A percentile compares a stretch with the other conserved stretches of the same genome.
Evolutionary conservation across 2,329 filamentous ascomycete genomes (phyloP).

Genomic region (Dothideomycetes sp.): DNA sequence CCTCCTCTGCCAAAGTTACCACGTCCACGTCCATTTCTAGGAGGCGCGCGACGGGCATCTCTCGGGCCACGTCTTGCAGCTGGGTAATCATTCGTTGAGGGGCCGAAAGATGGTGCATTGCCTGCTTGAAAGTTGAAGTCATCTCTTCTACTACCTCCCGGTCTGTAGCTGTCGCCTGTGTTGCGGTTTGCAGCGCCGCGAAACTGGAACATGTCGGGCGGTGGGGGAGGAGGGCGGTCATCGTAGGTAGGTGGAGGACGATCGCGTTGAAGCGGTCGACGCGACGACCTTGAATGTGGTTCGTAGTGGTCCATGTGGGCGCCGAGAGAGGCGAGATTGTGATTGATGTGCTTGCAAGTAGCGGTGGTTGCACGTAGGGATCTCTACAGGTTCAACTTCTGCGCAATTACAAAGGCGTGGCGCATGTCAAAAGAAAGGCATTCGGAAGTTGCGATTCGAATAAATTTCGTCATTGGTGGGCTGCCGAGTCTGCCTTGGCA

Average conservation of each 20-base stretch:
- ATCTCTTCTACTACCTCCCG: neutral
- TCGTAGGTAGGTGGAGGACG: conserved; percentile 9
- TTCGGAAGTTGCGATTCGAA: no score
- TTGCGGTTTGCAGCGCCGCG: conserved; percentile 5
- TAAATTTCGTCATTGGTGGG: no score
- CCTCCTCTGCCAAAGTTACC: neutral
- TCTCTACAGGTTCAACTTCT: no score
- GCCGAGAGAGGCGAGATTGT: neutral
- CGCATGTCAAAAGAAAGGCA: no score
- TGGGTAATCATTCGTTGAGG: conserved; percentile 6
- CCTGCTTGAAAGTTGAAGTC: conserved; percentile 12
- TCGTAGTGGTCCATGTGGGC: conserved; percentile 10
- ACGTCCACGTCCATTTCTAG: conserved; percentile 1
- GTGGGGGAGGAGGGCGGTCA: conserved; percentile 10
- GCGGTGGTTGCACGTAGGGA: no score
- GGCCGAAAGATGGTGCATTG: conserved; percentile 11
- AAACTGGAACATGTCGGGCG: conserved; percentile 15
- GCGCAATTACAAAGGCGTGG: no score
- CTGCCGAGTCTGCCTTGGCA: no score
- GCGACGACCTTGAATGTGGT: conserved; percentile 2
- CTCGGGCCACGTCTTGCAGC: conserved; percentile 7
- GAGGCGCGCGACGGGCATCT: conserved; percentile 3
- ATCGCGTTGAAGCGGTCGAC: conserved; percentile 4
- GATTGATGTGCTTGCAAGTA: no score
- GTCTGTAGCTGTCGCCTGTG: conserved; percentile 11